Conservation (phyloP, 371 early-diverging fungal species). For the Saksenaea vasiformis region DNA sequence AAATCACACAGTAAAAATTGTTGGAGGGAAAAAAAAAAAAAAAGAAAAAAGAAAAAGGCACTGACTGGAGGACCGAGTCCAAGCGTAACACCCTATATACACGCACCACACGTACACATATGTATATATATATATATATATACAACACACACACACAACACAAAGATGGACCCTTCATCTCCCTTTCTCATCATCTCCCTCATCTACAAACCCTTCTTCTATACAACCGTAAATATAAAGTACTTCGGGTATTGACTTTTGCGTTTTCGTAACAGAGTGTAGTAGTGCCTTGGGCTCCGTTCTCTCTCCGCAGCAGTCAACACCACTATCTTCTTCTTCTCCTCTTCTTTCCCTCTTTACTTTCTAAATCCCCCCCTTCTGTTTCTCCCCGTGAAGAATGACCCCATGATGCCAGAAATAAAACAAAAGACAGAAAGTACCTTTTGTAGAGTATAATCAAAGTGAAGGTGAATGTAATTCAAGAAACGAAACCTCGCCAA, state of each 20-base stretch:
- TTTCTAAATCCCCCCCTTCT: not conserved
- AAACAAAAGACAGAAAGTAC: not conserved
- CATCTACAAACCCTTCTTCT: constrained; percentile 3
- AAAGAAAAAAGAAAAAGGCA: not conserved
- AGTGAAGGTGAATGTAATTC: not conserved
- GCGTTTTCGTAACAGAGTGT: not conserved
- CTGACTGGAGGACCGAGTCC: not conserved
- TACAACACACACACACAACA: no score
- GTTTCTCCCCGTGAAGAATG: not conserved
- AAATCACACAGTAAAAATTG: constrained; percentile 1
- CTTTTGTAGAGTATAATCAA: not conserved
- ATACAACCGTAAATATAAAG: not conserved
- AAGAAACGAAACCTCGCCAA: not conserved
- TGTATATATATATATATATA: no score
- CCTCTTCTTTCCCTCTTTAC: not conserved
- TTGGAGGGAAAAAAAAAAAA: not conserved
- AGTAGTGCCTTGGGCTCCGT: not conserved
- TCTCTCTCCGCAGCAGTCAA: not conserved
- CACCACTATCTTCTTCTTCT: not conserved
- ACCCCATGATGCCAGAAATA: not conserved
- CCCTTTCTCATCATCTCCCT: constrained; percentile 5
- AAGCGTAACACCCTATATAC: not conserved
- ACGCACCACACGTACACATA: no score
- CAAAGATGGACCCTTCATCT: not conserved
- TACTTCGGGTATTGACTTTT: not conserved